Evolutionary conservation across 148 eudicot species (phyloP).

Genomic region (Camellia sinensis): DNA sequence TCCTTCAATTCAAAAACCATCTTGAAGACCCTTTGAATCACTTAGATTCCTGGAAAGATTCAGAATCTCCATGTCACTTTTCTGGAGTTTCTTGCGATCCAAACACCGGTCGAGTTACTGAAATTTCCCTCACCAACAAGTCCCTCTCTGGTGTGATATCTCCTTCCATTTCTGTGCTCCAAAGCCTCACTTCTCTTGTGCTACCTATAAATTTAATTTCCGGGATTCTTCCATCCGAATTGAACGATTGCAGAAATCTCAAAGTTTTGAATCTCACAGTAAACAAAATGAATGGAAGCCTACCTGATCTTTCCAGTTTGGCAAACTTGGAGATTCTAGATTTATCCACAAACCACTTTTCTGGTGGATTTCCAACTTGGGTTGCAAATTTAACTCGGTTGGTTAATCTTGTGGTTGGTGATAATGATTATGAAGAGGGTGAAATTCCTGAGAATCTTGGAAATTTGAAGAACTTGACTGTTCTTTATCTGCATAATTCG

Average conservation of each 20-base stretch:
- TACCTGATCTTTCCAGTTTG: slow-evolving; percentile 71
- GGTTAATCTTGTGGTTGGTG: slow-evolving; percentile 54
- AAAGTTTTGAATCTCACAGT: slow-evolving; percentile 61
- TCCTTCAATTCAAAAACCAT: slow-evolving; percentile 70
- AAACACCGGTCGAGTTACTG: slow-evolving; percentile 42
- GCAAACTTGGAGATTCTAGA: slow-evolving; percentile 59
- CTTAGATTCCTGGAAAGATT: slow-evolving; percentile 64
- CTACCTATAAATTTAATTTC: slow-evolving; percentile 45
- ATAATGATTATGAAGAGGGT: slow-evolving; percentile 55
- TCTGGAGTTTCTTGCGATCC: slow-evolving; percentile 67
- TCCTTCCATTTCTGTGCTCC: slow-evolving; percentile 52
- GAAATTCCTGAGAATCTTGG: slow-evolving; percentile 61
- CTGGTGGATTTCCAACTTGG: slow-evolving; percentile 80
- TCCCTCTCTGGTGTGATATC: slow-evolving; percentile 60
- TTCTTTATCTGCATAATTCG: slow-evolving; percentile 48
- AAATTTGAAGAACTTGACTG: slow-evolving; percentile 62
- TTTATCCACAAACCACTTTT: slow-evolving; percentile 58
- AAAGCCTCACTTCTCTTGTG: slow-evolving; percentile 50
- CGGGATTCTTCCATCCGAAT: slow-evolving; percentile 50
- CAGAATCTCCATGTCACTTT: slow-evolving; percentile 58
- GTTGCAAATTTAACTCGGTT: slow-evolving; percentile 50
- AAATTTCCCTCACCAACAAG: slow-evolving; percentile 51
- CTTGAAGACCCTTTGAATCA: slow-evolving; percentile 64
- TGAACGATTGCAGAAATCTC: slow-evolving; percentile 47
- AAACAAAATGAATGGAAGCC: slow-evolving; percentile 58